Evolutionary conservation across 805 yeast species (phyloP).

Genomic region (Saturnispora halmiae): DNA sequence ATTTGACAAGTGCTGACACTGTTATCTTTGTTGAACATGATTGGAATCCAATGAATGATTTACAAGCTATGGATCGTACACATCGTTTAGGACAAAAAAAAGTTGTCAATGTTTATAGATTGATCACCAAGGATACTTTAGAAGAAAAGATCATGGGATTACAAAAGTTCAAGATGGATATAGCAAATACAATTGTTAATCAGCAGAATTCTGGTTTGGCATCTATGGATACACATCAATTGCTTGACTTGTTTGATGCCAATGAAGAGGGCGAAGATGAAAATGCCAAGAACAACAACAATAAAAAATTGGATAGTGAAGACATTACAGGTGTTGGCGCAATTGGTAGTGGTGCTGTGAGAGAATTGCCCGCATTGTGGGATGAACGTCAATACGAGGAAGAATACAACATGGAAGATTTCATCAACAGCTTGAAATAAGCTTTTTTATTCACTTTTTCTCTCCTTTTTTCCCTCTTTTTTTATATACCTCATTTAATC

Average conservation of each 20-base stretch:
- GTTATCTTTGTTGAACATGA: constrained; percentile 99
- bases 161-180: constrained; percentile 94
- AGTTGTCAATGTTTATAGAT: constrained; percentile 91
- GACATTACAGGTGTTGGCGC: constrained; percentile 26
- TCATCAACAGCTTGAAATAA: constrained; percentile 60
- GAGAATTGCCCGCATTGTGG: constrained; percentile 90
- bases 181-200: constrained; percentile 91
- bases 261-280: constrained; percentile 33
- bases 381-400: constrained; percentile 94
- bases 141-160: constrained; percentile 98
- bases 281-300: constrained; percentile 22
- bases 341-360: constrained; percentile 79
- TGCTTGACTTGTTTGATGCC: constrained; percentile 79
- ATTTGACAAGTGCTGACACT: constrained; percentile 96
- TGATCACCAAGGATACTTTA: constrained; percentile 84
- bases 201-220: constrained; percentile 95
- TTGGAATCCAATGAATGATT: constrained; percentile 99
- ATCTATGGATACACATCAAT: constrained; percentile 94
- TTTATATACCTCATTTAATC: too few relatives aligned
- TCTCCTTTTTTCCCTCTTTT: too few relatives aligned
- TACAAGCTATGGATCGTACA: constrained; percentile 99
- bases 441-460: too few relatives aligned
- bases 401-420: constrained; percentile 88
- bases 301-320: constrained; percentile 18
- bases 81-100: constrained; percentile 97